Evolutionary conservation across 2,329 filamentous ascomycete genomes (phyloP).

Genomic region (Alternaria conjuncta): DNA sequence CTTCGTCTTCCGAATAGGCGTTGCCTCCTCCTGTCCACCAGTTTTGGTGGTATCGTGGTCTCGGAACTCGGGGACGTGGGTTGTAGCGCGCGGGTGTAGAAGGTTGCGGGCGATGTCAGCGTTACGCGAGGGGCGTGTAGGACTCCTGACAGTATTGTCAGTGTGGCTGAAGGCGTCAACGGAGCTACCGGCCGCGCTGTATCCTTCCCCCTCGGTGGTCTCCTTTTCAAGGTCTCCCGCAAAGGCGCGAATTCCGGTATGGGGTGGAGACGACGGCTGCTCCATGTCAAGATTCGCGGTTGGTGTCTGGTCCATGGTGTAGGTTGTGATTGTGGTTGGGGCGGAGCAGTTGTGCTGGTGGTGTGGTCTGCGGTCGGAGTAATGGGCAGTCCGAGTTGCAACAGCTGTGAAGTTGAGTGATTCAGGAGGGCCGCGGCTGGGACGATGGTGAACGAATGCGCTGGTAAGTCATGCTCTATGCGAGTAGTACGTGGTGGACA

Average conservation of each 20-base stretch:
- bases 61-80: not conserved
- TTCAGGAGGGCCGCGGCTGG: not conserved
- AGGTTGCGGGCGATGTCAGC: not conserved
- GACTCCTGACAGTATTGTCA: not conserved
- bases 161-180: not conserved
- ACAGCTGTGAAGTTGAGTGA: not conserved
- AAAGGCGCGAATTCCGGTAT: not conserved
- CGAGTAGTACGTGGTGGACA: not conserved
- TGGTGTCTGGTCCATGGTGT: not conserved
- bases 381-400: not conserved
- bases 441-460: not conserved
- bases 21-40: not conserved
- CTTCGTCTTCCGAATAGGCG: not conserved
- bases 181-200: not conserved
- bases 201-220: not conserved
- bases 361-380: not conserved
- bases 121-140: not conserved
- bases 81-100: not conserved
- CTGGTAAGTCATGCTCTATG: not conserved
- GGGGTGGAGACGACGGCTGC: not conserved
- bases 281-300: not conserved
- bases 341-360: not conserved
- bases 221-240: not conserved
- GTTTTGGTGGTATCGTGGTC: not conserved
- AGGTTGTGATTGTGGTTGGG: not conserved